These are phyloP conservation scores for Ophiostoma populinum DNA, from an alignment of 2,329 filamentous ascomycete species.

Conservation along the genomic window DNA sequence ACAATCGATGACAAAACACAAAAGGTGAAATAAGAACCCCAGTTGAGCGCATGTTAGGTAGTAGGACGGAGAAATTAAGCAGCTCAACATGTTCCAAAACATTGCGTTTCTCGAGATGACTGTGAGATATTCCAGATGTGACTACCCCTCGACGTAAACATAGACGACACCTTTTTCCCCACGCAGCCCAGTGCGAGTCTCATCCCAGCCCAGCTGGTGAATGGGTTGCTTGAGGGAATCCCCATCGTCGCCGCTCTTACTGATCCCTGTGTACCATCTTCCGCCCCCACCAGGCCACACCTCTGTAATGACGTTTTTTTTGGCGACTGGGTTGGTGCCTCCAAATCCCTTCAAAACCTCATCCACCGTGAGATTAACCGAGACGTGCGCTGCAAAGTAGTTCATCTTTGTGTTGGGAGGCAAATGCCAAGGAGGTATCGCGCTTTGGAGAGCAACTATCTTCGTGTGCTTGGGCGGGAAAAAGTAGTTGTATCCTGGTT, in stretches of 20 bases:
- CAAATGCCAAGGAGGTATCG: constrained; percentile 35
- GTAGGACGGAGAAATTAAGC: too few species aligned
- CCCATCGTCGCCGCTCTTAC: constrained; percentile 31
- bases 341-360: constrained; percentile 43
- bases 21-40: too few species aligned
- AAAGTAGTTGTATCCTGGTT: constrained; percentile 47
- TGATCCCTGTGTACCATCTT: constrained; percentile 39
- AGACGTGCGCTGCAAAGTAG: constrained; percentile 34
- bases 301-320: constrained; percentile 41
- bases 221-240: constrained; percentile 31
- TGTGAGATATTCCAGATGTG: too few species aligned
- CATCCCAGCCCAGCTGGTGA: constrained; percentile 41
- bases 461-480: constrained; percentile 41
- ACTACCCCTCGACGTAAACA: constrained; percentile 40
- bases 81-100: too few species aligned
- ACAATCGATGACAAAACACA: too few species aligned
- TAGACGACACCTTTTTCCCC: constrained; percentile 39
- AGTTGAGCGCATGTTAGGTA: too few species aligned
- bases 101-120: too few species aligned
- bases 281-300: constrained; percentile 36
- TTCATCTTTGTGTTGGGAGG: constrained; percentile 23
- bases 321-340: constrained; percentile 29
- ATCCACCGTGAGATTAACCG: constrained; percentile 31
- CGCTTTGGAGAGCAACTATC: constrained; percentile 36
- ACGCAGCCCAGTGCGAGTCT: constrained; percentile 26